phyloP scores from a whole-genome alignment of 2,329 filamentous ascomycete species.

The Coleophoma cylindrospora region DNA sequence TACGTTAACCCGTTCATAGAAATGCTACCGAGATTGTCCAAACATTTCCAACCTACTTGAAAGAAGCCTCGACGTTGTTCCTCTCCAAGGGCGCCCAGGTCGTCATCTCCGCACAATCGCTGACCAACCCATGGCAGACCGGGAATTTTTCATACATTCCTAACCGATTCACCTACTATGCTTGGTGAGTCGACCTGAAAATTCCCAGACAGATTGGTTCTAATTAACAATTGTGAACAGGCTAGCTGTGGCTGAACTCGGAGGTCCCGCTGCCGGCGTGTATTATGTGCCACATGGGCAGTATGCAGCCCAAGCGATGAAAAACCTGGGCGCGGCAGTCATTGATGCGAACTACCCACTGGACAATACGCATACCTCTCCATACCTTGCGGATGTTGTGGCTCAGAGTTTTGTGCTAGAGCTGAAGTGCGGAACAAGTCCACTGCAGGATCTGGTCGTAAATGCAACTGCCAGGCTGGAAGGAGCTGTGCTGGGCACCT shows the following conservation, averaged over 20 bases:
- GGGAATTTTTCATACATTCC: conserved; percentile 40
- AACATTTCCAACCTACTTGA: conserved; percentile 24
- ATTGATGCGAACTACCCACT: conserved; percentile 46
- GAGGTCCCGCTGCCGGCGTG: conserved; percentile 12
- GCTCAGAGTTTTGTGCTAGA: conserved; percentile 42
- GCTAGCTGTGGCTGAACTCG: conserved; percentile 12
- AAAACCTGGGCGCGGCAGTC: conserved; percentile 33
- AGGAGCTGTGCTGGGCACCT: conserved; percentile 9
- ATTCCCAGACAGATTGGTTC: too few relatives aligned
- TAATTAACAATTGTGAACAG: not conserved
- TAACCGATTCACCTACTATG: conserved; percentile 50
- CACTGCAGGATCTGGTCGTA: conserved; percentile 6
- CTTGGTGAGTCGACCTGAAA: conserved; percentile 3
- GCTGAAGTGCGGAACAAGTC: conserved; percentile 14
- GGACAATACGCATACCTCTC: conserved; percentile 56
- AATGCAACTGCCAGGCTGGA: conserved; percentile 15
- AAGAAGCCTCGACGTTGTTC: conserved; percentile 19
- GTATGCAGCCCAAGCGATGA: conserved; percentile 13
- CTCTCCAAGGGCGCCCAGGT: conserved; percentile 53
- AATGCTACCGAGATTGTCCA: conserved; percentile 19
- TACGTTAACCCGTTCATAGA: not conserved
- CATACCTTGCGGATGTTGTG: conserved; percentile 45
- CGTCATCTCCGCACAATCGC: conserved; percentile 54
- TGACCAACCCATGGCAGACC: conserved; percentile 58
- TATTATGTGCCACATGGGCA: conserved; percentile 16